These are phyloP conservation scores for Aureobasidium uvarum DNA, from an alignment of 2,329 filamentous ascomycete genomes.

Conservation along the genomic window DNA sequence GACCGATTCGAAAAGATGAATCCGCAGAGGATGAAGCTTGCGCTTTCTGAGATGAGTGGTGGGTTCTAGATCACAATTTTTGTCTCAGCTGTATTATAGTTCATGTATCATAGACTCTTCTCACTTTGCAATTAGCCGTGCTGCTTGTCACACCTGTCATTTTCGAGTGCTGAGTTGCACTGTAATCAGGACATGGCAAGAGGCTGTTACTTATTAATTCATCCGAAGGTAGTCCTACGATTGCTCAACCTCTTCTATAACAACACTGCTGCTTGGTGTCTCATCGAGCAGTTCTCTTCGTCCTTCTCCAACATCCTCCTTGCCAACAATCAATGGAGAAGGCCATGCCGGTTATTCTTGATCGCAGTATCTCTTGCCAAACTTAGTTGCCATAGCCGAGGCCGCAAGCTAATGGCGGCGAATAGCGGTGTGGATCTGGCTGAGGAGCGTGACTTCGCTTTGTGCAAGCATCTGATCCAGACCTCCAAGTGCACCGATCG, in stretches of 20 bases:
- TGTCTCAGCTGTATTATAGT: slow-evolving; percentile 2
- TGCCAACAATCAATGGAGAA: background rate
- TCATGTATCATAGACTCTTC: background rate
- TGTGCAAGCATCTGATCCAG: background rate
- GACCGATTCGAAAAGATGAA: slow-evolving; percentile 69
- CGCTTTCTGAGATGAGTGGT: slow-evolving; percentile 45
- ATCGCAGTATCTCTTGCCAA: background rate
- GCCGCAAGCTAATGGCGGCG: background rate
- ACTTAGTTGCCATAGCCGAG: background rate
- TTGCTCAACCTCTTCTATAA: background rate
- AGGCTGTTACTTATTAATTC: background rate
- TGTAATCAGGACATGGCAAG: background rate
- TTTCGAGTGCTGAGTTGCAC: background rate
- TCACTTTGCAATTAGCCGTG: background rate
- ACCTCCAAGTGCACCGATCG: slow-evolving; percentile 14
- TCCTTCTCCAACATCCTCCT: background rate
- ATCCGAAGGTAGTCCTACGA: background rate
- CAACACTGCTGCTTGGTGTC: background rate
- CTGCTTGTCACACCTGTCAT: background rate
- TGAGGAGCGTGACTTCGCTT: background rate
- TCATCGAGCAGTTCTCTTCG: background rate
- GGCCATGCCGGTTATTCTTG: too few relatives aligned
- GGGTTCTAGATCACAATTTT: slow-evolving; percentile 21
- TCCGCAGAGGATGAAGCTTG: slow-evolving; percentile 57
- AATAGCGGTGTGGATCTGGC: slow-evolving; percentile 5